Evolutionary conservation across 164 flowering plant genomes (phyloP), one percentile per base, ranked within the genome.

Genomic region (Litsea cubeba): DNA sequence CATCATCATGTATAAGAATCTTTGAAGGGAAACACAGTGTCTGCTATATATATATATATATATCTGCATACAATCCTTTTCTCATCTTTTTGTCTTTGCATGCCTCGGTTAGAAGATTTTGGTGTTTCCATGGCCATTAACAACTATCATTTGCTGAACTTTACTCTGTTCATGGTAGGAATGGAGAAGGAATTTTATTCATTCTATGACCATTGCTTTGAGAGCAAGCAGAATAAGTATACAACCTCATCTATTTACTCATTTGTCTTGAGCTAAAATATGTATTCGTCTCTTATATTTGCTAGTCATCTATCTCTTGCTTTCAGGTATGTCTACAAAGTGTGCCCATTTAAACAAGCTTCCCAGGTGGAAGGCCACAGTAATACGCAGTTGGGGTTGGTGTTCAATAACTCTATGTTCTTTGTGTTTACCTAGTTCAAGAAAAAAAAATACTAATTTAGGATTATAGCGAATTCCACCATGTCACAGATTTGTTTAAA

Each of bases 291-390:
- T 46, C 28, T 40, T 40, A 23, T 18, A 12, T 51, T 70, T 70
- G 24, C 50, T 1, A 17, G 63, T 60, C 63, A 20, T 6, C 28
- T 71, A 4, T 57, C 2, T 66, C 54, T 69, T 69, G 60, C 50
- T 78, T 70, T 72, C 85, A 95, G 99, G 89, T 95, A 95, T 83
- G 88, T 87, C 64, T 96, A 96, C 87, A 96, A 94, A 79, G 85
- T 96, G 22, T 95, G 99, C 75, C 97, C 99, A 57, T 96, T 79
- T 78, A 92, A 94, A 80, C 83, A 94, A 84, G 97, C 99, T 81
- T 84, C 97, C 75, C 99, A 96, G 80, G 85, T 74, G 68, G 99
- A 96, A 85, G 95, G 95, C 71, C 87, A 94, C 73, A 77, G 91
- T 62, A 81, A 84, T 25, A 94, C 99, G 71, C 87, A 83, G 57